Evolutionary conservation across 805 yeast species (phyloP), one percentile per base, ranked within the genome.

Genomic region (Kluyveromyces siamensis): DNA sequence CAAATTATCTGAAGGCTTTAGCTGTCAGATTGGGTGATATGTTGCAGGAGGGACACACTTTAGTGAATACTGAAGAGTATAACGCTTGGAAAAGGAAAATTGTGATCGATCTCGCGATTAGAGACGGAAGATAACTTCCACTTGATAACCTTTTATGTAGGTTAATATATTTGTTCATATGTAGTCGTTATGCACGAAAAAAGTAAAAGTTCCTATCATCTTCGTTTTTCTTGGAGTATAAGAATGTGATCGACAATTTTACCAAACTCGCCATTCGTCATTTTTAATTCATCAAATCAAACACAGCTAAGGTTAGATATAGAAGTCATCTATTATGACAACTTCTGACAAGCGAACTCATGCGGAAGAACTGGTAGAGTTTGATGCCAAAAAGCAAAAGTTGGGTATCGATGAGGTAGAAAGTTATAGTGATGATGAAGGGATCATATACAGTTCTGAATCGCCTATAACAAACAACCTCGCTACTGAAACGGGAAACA

Each of bases 11-110:
- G 4, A 59, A 53, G 30, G 50, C 56, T 1, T 50, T 61, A 2
- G 45, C 62, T 4, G 52, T 52, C 10, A 59, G 59, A 44, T 44
- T 63, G 3, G 73, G 72, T 0, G 62, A 68, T 2, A 68, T 71
- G 72, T 51, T 71, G 55, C 69, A 62, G 58, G 48, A 56, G 1
- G 56, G 56, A 25, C 63, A 61, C 46, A 61, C 67, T 1, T 41
- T 61, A n/a, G 62, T 61, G 4, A 50, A 60, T n/a, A 62, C 59
- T 16, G 63, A 62, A 14, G 69, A 66, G 39, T 67, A 60, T 50
- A 49, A 50, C 2, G 51, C 52, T 33, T 72, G 76, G 76, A 54
- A 60, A 43, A 48, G 51, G 16, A 59, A 57, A 48, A 55, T 68
- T 14, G 52, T 57, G 30, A 61, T 58, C 40, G 65, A 61, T 50